These are phyloP conservation scores for Scutellaria barbata DNA, from an alignment of 257 asterid species.

Conservation along the genomic window DNA sequence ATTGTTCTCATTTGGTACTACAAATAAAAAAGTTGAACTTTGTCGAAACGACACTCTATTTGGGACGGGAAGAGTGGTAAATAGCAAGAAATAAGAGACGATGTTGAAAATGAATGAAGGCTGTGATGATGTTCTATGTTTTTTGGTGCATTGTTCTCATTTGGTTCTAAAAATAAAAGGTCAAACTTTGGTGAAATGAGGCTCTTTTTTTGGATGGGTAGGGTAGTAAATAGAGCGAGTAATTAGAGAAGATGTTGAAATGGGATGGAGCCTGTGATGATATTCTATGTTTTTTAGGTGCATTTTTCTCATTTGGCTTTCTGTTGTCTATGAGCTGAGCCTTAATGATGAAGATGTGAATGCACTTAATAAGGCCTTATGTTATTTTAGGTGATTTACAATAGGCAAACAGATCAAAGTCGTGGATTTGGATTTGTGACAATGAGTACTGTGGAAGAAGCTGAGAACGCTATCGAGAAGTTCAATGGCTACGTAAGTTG, in stretches of 20 bases:
- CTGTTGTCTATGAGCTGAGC: background rate
- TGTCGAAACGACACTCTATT: no score
- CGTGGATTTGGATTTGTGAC: slow-evolving; percentile 93
- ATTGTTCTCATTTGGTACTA: no score
- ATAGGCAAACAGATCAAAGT: slow-evolving; percentile 82
- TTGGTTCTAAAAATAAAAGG: no score
- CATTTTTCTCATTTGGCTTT: background rate
- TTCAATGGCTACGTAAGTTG: slow-evolving; percentile 69
- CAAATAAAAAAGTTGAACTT: no score
- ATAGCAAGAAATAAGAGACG: no score
- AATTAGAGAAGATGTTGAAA: background rate
- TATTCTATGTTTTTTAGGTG: background rate
- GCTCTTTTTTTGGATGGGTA: no score
- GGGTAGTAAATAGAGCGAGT: background rate
- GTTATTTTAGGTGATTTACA: slow-evolving; percentile 69
- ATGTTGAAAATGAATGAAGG: no score
- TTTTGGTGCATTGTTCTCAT: slow-evolving; percentile 1
- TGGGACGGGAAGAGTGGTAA: no score
- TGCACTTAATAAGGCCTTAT: slow-evolving; percentile 19
- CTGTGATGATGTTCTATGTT: background rate
- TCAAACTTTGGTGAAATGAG: no score
- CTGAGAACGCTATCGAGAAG: slow-evolving; percentile 80
- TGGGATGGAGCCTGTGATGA: background rate
- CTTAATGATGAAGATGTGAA: background rate
- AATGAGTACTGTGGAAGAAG: slow-evolving; percentile 83